phyloP scores from a whole-genome alignment of 2,329 filamentous ascomycete genomes.

The Fonsecaea pugnacius region DNA sequence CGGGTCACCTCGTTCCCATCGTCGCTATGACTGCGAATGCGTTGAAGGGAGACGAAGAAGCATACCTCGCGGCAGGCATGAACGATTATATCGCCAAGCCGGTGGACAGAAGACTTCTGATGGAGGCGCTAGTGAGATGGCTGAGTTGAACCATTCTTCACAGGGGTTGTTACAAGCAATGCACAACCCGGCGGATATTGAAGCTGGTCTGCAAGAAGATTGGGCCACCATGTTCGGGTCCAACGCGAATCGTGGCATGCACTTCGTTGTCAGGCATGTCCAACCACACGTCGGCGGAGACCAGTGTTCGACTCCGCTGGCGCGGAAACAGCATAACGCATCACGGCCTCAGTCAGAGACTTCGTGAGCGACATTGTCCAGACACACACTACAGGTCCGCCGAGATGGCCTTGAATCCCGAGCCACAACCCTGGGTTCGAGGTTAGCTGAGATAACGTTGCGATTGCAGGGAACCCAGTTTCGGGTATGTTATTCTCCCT shows the following conservation, averaged over 20 bases:
- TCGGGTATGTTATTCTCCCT: background rate
- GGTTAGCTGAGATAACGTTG: background rate
- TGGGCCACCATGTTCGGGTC: background rate
- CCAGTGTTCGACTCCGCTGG: background rate
- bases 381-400: background rate
- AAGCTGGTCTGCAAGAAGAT: background rate
- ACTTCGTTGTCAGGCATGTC: background rate
- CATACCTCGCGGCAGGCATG: constrained; percentile 43
- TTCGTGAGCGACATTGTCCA: background rate
- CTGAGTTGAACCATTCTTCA: constrained; percentile 17
- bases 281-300: background rate
- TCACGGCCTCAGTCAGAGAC: background rate
- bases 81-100: constrained; percentile 45
- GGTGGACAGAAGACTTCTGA: constrained; percentile 32
- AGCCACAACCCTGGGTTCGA: background rate
- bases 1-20: constrained; percentile 37
- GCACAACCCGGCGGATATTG: background rate
- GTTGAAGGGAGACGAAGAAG: constrained; percentile 39
- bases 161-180: background rate
- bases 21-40: constrained; percentile 44
- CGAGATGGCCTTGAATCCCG: background rate
- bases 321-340: background rate
- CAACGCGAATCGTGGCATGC: background rate
- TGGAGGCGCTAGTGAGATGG: constrained; percentile 27
- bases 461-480: background rate